These are phyloP conservation scores for Cyclotella kingstonii DNA, from an alignment of 108 stramenopile species.

Conservation along the genomic window DNA sequence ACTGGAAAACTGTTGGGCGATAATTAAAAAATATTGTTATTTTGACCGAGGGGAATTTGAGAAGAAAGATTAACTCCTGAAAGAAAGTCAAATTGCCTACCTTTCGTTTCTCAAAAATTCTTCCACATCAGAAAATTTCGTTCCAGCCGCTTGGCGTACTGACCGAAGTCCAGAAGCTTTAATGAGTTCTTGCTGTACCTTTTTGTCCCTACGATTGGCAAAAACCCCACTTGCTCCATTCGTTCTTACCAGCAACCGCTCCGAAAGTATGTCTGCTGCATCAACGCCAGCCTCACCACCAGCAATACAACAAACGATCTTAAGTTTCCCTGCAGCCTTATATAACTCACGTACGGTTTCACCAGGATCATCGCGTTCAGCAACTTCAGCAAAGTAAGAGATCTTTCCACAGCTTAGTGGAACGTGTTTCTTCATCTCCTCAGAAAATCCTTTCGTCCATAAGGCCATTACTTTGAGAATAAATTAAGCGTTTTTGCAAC, in stretches of 20 bases:
- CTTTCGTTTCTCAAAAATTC: conserved; percentile 66
- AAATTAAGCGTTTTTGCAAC: too few species aligned
- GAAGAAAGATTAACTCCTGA: too few species aligned
- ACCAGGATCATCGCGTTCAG: conserved; percentile 51
- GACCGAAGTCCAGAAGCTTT: conserved; percentile 76
- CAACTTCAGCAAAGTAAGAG: conserved; percentile 54
- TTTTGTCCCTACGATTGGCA: conserved; percentile 88
- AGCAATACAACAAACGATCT: conserved; percentile 76
- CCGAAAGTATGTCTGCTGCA: conserved; percentile 78
- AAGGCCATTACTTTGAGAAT: conserved; percentile 66
- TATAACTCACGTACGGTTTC: conserved; percentile 52
- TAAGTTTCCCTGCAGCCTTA: conserved; percentile 53
- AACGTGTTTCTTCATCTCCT: conserved; percentile 77
- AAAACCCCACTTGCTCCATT: conserved; percentile 80
- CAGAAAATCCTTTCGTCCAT: conserved; percentile 61
- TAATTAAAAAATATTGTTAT: too few species aligned
- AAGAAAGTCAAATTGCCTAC: too few species aligned
- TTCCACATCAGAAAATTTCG: conserved; percentile 72
- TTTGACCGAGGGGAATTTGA: too few species aligned
- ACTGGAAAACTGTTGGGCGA: conserved; percentile 61
- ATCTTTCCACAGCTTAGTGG: conserved; percentile 55
- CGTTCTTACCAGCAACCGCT: conserved; percentile 65
- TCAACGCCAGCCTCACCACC: conserved; percentile 87
- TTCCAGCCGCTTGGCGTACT: conserved; percentile 74
- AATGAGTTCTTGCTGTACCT: conserved; percentile 88